A percentile compares a stretch with the other conserved stretches of the same genome.
phyloP scores from a whole-genome alignment of 129 eudicot species.

The Chrysanthemum seticuspe region DNA sequence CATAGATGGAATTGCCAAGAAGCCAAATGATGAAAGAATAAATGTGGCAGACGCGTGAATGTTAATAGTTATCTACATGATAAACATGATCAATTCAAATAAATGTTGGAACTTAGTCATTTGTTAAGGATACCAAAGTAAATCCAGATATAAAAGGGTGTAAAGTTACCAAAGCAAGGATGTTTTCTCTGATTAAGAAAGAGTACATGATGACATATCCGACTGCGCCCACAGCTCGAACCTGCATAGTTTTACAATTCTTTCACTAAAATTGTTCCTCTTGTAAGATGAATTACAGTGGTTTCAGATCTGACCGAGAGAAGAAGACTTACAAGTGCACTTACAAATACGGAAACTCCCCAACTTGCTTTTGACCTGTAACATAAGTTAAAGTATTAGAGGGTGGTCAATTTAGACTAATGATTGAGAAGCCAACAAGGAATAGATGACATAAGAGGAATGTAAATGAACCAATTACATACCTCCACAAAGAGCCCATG shows the following conservation, averaged over 20 bases:
- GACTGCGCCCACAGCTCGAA: slow-evolving; percentile 78
- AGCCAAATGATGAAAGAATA: slow-evolving; percentile 65
- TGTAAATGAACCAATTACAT: slow-evolving; percentile 18
- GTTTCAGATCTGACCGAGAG: slow-evolving; percentile 4
- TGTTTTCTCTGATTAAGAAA: slow-evolving; percentile 85
- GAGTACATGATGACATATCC: slow-evolving; percentile 79
- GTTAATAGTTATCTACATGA: slow-evolving; percentile 77
- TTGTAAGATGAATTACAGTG: neutral
- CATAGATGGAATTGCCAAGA: slow-evolving; percentile 77
- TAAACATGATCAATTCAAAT: slow-evolving; percentile 14
- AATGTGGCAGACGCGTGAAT: slow-evolving; percentile 77
- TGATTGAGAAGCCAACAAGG: neutral
- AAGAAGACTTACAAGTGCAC: slow-evolving; percentile 60
- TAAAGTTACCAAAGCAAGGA: slow-evolving; percentile 74
- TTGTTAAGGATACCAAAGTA: neutral
- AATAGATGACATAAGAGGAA: neutral
- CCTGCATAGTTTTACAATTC: slow-evolving; percentile 44
- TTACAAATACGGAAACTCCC: slow-evolving; percentile 65
- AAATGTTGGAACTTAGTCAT: neutral
- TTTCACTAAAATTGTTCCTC: slow-evolving; percentile 5
- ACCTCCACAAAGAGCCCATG: slow-evolving; percentile 97
- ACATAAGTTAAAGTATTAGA: neutral
- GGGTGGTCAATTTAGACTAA: slow-evolving; percentile 2
- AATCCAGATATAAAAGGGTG: neutral
- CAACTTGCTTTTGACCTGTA: slow-evolving; percentile 68